Evolutionary conservation across 1,284 basidiomycete species (phyloP), one percentile per base, ranked within the genome.

Genomic region (Ganoderma multipileum): DNA sequence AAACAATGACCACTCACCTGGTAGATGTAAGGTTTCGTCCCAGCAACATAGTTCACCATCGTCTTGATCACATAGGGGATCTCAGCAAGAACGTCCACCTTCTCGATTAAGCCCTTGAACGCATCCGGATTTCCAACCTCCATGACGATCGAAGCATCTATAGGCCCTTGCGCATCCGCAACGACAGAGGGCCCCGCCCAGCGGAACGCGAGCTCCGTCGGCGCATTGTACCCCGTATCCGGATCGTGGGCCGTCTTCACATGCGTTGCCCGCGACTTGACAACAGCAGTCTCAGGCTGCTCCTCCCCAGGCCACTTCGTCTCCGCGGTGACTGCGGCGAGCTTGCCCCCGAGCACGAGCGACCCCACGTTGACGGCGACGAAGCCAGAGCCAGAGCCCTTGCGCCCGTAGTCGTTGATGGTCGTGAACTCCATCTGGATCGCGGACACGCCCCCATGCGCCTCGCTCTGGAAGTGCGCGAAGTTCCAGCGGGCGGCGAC

Each of bases 341-440:
- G 82, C 82, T 94, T 93, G 58, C 91, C 92, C 9, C 87, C 92
- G 30, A 95, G 84, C 20, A 96, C 94, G 68, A 97, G 80, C 54
- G 90, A 90, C 7, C 98, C 97, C 36, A 99, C 82, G 79, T 93
- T 98, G 71, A 96, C 92, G 61, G 84, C 86, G 52, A 93, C 93
- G 63, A 90, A 90, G 3, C 95, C 96, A 14, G 93, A 93, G 30
- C 91, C 92, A 8, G 87, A 73, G 28, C 94, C 94, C 65, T 88
- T 86, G 71, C 87, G 87, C 7, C 95, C 95, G 76, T 95, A 89
- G 28, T 86, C 82, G 68, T 91, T 87, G 63, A 87, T 89, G 0
- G 97, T 99, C 73, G 91, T 95, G 76, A 99, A 96, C 81, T 99
- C 97, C 97, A 99, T 99, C 84, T 95, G 93, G 66, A 98, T 85